Evolutionary conservation across 805 yeast species (phyloP).

Genomic region (Blastobotrys peoriensis): DNA sequence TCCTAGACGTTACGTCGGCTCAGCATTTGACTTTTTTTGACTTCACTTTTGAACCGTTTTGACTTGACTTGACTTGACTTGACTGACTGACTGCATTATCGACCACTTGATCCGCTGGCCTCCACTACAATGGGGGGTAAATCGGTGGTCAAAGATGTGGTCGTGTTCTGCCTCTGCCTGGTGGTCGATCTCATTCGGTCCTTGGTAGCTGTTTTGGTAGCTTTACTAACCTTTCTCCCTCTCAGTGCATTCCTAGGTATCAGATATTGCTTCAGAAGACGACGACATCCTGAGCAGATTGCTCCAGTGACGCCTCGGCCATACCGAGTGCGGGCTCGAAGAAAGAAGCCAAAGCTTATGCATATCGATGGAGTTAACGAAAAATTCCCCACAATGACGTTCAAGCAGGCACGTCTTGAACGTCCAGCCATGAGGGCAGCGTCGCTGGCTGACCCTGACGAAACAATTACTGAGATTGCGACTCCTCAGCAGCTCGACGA

Average conservation of each 20-base stretch:
- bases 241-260: constrained; percentile 26
- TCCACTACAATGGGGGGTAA: constrained; percentile 1
- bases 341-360: constrained; percentile 24
- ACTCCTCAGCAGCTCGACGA: constrained; percentile 1
- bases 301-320: constrained; percentile 7
- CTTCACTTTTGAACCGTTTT: not conserved
- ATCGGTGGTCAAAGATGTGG: not conserved
- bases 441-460: not conserved
- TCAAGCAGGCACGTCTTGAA: constrained; percentile 23
- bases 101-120: too few species aligned
- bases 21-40: not conserved
- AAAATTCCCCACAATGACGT: constrained; percentile 28
- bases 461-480: not conserved
- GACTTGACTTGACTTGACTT: too few species aligned
- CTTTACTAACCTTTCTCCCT: constrained; percentile 14
- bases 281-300: constrained; percentile 20
- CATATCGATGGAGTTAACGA: constrained; percentile 26
- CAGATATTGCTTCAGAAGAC: constrained; percentile 27
- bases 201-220: constrained; percentile 13
- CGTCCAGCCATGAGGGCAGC: constrained; percentile 7
- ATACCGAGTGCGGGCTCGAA: constrained; percentile 8
- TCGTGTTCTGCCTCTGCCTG: not conserved
- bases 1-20: too few species aligned
- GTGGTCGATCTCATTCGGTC: constrained; percentile 7
- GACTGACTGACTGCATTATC: too few species aligned